Evolutionary conservation across 768 basidiomycete species (phyloP).

Genomic region (Tylopilus vinaceipallidus): DNA sequence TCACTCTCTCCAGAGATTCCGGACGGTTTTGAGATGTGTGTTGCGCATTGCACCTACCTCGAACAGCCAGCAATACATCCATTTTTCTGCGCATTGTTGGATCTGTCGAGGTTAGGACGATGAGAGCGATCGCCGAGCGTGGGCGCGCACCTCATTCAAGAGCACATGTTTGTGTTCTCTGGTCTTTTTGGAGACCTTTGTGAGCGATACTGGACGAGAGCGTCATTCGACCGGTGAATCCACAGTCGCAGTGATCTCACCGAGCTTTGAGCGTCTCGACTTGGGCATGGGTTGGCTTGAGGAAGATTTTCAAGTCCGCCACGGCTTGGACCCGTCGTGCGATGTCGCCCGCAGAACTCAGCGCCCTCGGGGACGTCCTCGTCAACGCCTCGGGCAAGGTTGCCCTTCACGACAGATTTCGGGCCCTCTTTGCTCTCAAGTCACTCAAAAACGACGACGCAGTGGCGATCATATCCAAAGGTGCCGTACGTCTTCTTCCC

Average conservation of each 20-base stretch:
- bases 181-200: slow-evolving; percentile 93
- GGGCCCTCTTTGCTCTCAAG: slow-evolving; percentile 91
- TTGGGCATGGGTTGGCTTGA: slow-evolving; percentile 63
- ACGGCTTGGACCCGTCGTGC: no score
- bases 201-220: slow-evolving; percentile 70
- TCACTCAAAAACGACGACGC: slow-evolving; percentile 76
- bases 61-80: slow-evolving; percentile 95
- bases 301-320: slow-evolving; percentile 49
- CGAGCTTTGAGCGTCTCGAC: slow-evolving; percentile 87
- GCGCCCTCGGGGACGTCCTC: slow-evolving; percentile 67
- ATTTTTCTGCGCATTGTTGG: slow-evolving; percentile 81
- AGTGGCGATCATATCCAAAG: slow-evolving; percentile 81
- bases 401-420: slow-evolving; percentile 82
- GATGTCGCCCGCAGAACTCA: slow-evolving; percentile 54
- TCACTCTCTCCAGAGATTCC: slow-evolving; percentile 91
- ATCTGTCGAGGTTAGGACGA: slow-evolving; percentile 51
- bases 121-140: slow-evolving; percentile 1
- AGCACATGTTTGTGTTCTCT: slow-evolving; percentile 85
- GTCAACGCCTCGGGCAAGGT: slow-evolving; percentile 73
- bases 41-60: slow-evolving; percentile 96
- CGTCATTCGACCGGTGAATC: no score
- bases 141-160: slow-evolving; percentile 67
- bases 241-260: slow-evolving; percentile 43
- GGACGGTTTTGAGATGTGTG: slow-evolving; percentile 88
- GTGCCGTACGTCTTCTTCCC: slow-evolving; percentile 37